phyloP scores from a whole-genome alignment of 2,329 filamentous ascomycete genomes.

The Talaromyces sp. region DNA sequence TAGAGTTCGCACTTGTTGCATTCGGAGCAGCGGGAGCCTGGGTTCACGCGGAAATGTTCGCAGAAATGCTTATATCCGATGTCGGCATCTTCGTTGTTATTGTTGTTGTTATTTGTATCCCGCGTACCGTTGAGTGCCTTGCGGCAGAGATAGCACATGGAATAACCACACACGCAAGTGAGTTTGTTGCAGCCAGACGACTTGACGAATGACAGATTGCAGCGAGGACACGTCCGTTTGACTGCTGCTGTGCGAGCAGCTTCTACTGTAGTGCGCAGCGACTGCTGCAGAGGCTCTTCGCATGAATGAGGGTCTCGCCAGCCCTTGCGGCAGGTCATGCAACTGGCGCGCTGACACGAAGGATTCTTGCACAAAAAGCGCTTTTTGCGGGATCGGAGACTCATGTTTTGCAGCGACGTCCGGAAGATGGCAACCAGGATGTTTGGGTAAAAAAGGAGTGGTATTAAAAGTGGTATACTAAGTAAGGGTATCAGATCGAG shows the following conservation, averaged over 20 bases:
- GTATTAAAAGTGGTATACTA: conserved; percentile 50
- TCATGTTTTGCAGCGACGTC: conserved; percentile 60
- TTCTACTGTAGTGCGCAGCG: conserved; percentile 83
- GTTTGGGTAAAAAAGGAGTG: conserved; percentile 52
- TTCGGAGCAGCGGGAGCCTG: conserved; percentile 68
- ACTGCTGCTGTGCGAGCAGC: conserved; percentile 89
- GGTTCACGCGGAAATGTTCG: conserved; percentile 83
- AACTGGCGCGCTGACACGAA: conserved; percentile 65
- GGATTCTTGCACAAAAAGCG: conserved; percentile 73
- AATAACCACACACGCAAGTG: conserved; percentile 90
- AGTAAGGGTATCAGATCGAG: conserved; percentile 41
- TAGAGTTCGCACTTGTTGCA: conserved; percentile 76
- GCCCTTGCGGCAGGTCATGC: conserved; percentile 71
- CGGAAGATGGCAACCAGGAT: conserved; percentile 48
- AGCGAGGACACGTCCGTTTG: conserved; percentile 90
- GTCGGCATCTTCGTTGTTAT: conserved; percentile 24
- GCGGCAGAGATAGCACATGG: conserved; percentile 97
- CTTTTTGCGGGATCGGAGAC: conserved; percentile 65
- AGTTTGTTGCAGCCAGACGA: conserved; percentile 94
- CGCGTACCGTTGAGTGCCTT: conserved; percentile 48
- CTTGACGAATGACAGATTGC: conserved; percentile 89
- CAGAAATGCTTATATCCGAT: conserved; percentile 94
- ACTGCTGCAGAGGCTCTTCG: conserved; percentile 75
- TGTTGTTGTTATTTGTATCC: neutral
- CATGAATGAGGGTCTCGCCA: conserved; percentile 90